Base-by-base conservation (phyloP, 2,329 filamentous ascomycete species). In the Aureobasidium zeae region DNA sequence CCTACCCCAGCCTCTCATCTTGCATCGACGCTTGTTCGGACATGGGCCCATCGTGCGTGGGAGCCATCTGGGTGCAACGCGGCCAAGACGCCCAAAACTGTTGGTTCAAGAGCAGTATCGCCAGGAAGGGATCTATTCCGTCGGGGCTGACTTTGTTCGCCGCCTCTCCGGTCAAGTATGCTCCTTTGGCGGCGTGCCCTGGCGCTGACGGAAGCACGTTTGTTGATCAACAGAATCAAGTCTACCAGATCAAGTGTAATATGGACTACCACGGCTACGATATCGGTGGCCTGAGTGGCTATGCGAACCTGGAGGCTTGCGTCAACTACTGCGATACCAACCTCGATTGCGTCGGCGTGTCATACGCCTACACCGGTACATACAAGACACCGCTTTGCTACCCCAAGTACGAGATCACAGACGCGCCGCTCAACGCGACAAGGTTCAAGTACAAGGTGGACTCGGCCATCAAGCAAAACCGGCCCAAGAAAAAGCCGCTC, bases 371-470 rank as follows among this genome's bases (percentile, higher is more conserved):
- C 44, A 37, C 15, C 22, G 34, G 34, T 10, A 41, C 29, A n/a
- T 45, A 45, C 33, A 37, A 30, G 32, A 37, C 32, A 8, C 42
- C 33, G 10, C 35, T 37, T 10, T 37, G 42, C 33, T 45, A 45
- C n/a, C 42, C 42, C 13, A 45, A 45, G 32, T 45, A 45, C 10
- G 20, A 45, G 16, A 45, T 45, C 24, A 44, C 41, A 5, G 30
- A 35, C 12, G 15, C 24, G 12, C 42, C 33, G 5, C 32, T 45
- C 13, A 37, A 45, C 19, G 30, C 32, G 5, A 35, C 42, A 16
- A 30, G 13, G n/a, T 45, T 36, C 26, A 45, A 29, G 17, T 45
- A 45, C 32, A 45, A 45, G 42, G 35, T 45, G 15, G 42, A 45
- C 25, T 30, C 42, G 13, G 42, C 42, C n/a, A 30, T 45, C 25